A percentile compares a stretch with the other conserved stretches of the same genome.
phyloP scores from a whole-genome alignment of 192 early-diverging fungal species.

The Entrophospora sp. region DNA sequence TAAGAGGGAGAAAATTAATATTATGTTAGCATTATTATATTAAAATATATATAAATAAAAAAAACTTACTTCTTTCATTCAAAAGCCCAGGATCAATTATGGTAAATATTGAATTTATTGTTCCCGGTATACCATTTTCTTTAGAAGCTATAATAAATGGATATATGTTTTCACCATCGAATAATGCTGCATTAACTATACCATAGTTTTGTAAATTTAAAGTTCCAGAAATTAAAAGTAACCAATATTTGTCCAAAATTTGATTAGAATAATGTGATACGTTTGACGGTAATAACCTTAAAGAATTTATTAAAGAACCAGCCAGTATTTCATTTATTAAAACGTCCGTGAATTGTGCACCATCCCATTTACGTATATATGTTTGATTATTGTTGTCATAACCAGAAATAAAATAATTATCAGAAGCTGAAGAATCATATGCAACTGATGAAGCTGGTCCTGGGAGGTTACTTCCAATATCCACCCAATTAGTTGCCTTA shows the following conservation, averaged over 20 bases:
- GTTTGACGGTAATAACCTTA: constrained; percentile 1
- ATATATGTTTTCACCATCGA: constrained; percentile 39
- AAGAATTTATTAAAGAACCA: neutral
- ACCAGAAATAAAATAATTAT: constrained; percentile 29
- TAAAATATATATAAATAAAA: neutral
- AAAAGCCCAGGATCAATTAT: neutral
- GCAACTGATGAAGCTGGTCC: constrained; percentile 44
- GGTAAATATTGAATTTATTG: constrained; percentile 21
- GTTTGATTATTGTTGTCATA: neutral
- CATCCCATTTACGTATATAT: constrained; percentile 48
- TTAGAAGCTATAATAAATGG: constrained; percentile 31
- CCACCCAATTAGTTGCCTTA: constrained; percentile 27
- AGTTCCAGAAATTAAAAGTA: constrained; percentile 36
- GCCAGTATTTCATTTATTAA: constrained; percentile 22
- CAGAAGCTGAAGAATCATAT: constrained; percentile 18
- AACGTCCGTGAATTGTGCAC: constrained; percentile 32
- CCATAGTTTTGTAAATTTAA: constrained; percentile 33
- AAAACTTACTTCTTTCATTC: constrained; percentile 16
- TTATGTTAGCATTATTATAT: neutral
- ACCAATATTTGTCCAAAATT: constrained; percentile 23
- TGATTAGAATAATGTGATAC: constrained; percentile 9
- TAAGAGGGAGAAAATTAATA: neutral
- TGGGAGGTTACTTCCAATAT: constrained; percentile 26
- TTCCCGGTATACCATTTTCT: constrained; percentile 18
- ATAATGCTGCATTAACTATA: constrained; percentile 35